phyloP scores from a whole-genome alignment of 2,329 filamentous ascomycete genomes.

The Thelonectria olida region DNA sequence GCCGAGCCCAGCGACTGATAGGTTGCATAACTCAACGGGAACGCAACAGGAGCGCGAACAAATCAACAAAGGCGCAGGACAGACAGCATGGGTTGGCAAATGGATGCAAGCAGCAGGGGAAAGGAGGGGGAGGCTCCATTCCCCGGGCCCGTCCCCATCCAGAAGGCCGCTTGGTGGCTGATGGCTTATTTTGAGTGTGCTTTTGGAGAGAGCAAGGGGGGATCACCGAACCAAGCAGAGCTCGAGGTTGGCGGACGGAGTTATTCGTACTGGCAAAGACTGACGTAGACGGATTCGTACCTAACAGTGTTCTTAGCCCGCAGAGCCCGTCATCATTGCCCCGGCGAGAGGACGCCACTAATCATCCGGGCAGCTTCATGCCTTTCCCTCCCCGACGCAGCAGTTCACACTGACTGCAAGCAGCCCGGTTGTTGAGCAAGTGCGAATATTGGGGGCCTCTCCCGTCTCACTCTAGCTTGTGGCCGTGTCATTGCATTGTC shows the following conservation, averaged over 20 bases:
- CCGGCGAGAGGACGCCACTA: too few relatives aligned
- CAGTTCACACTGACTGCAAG: too few relatives aligned
- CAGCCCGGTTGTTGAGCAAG: too few relatives aligned
- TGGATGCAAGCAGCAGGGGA: slow-evolving; percentile 19
- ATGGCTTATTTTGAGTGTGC: slow-evolving; percentile 24
- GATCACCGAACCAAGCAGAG: slow-evolving; percentile 2
- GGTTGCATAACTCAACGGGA: neutral
- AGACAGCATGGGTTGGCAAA: slow-evolving; percentile 14
- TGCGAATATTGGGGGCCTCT: neutral
- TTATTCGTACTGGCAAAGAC: neutral
- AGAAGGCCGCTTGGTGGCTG: slow-evolving; percentile 18
- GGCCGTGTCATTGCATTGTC: neutral
- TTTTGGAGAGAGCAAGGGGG: neutral
- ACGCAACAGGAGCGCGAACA: neutral
- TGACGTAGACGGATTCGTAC: neutral
- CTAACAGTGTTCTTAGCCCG: neutral
- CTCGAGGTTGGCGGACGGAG: neutral
- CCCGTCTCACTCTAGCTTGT: neutral
- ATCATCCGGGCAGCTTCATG: too few relatives aligned
- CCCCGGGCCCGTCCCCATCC: slow-evolving; percentile 20
- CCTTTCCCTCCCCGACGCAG: too few relatives aligned
- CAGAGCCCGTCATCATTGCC: too few relatives aligned
- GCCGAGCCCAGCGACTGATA: neutral
- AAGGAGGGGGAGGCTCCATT: slow-evolving; percentile 17
- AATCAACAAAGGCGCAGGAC: neutral